Conservation (phyloP, 176 grass and related monocot species). For the Microstegium vimineum region DNA sequence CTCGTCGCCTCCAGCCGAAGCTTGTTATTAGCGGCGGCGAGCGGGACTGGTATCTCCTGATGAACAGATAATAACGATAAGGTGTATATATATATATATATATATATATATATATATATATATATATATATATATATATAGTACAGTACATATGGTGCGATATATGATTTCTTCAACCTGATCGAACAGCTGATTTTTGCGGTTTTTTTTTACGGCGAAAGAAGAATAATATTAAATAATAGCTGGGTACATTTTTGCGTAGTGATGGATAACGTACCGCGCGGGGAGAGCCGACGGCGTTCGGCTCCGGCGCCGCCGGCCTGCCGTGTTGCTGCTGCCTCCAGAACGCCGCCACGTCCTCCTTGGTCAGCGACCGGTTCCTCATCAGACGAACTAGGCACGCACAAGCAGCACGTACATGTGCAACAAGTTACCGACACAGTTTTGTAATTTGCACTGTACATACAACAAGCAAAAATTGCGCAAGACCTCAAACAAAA, state of each 20-base stretch:
- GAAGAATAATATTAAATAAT: too few species aligned
- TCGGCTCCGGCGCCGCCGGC: not conserved
- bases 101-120: too few species aligned
- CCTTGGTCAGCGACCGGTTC: constrained; percentile 74
- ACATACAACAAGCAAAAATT: not conserved
- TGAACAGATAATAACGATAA: not conserved
- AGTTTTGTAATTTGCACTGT: not conserved
- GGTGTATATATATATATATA: too few species aligned
- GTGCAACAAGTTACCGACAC: not conserved
- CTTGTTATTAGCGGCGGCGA: not conserved
- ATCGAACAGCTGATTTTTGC: too few species aligned
- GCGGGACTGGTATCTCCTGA: not conserved
- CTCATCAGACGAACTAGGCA: constrained; percentile 46
- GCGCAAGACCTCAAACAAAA: not conserved
- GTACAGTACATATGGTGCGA: too few species aligned
- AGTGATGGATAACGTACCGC: too few species aligned
- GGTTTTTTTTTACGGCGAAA: too few species aligned
- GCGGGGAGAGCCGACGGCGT: not conserved
- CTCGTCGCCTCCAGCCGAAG: not conserved
- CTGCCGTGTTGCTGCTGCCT: constrained; percentile 32
- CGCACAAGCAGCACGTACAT: too few species aligned
- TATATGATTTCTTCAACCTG: not conserved
- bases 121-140: too few species aligned
- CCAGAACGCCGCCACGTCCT: constrained; percentile 76
- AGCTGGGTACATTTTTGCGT: too few species aligned